A percentile compares a stretch with the other conserved stretches of the same genome.
Conservation (phyloP, 2,329 filamentous ascomycete species). For the Blastomyces parvus region DNA sequence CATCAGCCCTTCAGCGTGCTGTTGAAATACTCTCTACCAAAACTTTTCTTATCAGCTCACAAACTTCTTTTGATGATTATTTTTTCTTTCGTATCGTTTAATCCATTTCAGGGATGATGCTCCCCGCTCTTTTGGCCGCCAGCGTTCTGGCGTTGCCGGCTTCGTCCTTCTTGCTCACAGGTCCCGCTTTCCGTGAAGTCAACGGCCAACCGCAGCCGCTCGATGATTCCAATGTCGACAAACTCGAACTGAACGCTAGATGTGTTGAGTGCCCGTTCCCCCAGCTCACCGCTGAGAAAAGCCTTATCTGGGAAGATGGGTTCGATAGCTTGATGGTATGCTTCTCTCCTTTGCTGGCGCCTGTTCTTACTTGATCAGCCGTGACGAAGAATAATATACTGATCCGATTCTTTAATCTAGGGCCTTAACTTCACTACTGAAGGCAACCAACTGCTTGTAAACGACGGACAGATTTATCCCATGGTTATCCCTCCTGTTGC, state of each 20-base stretch:
- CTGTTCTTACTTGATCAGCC: background rate
- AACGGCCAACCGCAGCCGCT: slow-evolving; percentile 12
- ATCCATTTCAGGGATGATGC: slow-evolving; percentile 23
- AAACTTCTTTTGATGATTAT: background rate
- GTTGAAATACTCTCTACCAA: background rate
- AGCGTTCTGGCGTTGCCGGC: slow-evolving; percentile 27
- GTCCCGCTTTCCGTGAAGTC: slow-evolving; percentile 9
- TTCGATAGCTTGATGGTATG: slow-evolving; percentile 31
- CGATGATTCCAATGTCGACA: slow-evolving; percentile 21
- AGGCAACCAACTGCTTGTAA: slow-evolving; percentile 28
- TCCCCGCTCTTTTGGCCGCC: slow-evolving; percentile 29
- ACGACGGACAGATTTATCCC: slow-evolving; percentile 33
- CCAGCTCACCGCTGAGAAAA: slow-evolving; percentile 22
- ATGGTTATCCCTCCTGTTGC: slow-evolving; percentile 22
- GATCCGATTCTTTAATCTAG: slow-evolving; percentile 17
- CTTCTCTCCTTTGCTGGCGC: background rate
- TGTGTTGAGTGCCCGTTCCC: slow-evolving; percentile 35
- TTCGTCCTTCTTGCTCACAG: slow-evolving; percentile 29
- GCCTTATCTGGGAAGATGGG: slow-evolving; percentile 26
- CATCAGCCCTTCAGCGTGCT: background rate
- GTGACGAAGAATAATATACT: background rate
- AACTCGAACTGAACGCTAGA: slow-evolving; percentile 22
- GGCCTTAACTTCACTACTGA: slow-evolving; percentile 30
- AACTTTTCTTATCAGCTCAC: background rate
- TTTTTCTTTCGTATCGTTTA: background rate